phyloP scores from a whole-genome alignment of 2,329 filamentous ascomycete genomes.

The Hypoxylon sp. region DNA sequence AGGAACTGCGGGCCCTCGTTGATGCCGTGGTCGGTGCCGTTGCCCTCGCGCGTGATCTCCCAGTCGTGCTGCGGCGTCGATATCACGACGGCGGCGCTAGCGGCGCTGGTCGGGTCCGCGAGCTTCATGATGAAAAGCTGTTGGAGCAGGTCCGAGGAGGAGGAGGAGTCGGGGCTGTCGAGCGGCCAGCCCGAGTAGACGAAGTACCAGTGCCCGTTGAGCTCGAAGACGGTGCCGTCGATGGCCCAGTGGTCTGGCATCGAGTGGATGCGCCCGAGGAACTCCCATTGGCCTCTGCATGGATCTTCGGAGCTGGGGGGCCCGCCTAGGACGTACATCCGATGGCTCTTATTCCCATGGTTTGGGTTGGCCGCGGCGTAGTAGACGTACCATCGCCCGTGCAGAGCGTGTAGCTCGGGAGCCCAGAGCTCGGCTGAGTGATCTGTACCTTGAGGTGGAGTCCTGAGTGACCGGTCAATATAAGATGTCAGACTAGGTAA shows the following conservation, averaged over 20 bases:
- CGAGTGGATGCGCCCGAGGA: slow-evolving; percentile 50
- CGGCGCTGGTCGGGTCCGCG: slow-evolving; percentile 47
- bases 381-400: slow-evolving; percentile 56
- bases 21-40: slow-evolving; percentile 53
- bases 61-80: slow-evolving; percentile 49
- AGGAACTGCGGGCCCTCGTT: slow-evolving; percentile 56
- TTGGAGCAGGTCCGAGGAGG: slow-evolving; percentile 50
- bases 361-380: slow-evolving; percentile 52
- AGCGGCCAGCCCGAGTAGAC: slow-evolving; percentile 55
- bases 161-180: slow-evolving; percentile 27
- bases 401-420: slow-evolving; percentile 53
- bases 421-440: slow-evolving; percentile 55
- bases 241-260: slow-evolving; percentile 55
- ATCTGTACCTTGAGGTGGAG: slow-evolving; percentile 51
- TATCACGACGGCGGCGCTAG: slow-evolving; percentile 45
- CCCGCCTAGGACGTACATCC: slow-evolving; percentile 55
- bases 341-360: slow-evolving; percentile 53
- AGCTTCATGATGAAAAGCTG: slow-evolving; percentile 52
- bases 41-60: slow-evolving; percentile 52
- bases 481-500: not conserved
- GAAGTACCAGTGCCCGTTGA: slow-evolving; percentile 51
- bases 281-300: slow-evolving; percentile 52
- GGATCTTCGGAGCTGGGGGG: slow-evolving; percentile 50
- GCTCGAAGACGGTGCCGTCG: slow-evolving; percentile 54
- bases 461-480: slow-evolving; percentile 44